Percentiles rank a stretch among this genome's conserved stretches.
These are phyloP conservation scores for carrot (Daucus carota) DNA, from an alignment of 129 eudicot species.

Conservation along the genomic window DH1_v3.0 NC_030383.2:40164001-40164500, in stretches of 20 bases:
- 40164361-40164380: too few species aligned
- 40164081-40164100: slow-evolving; percentile 32
- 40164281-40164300: background rate
- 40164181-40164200: background rate
- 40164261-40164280: background rate
- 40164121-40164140: too few species aligned
- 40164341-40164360: too few species aligned
- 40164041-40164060: slow-evolving; percentile 36
- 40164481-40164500: too few species aligned
- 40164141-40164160: too few species aligned
- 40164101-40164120: slow-evolving; percentile 30
- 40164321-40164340: too few species aligned
- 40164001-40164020: slow-evolving; percentile 57
- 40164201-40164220: background rate
- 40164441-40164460: too few species aligned
- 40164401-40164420: too few species aligned
- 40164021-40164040: slow-evolving; percentile 49
- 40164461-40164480: too few species aligned
- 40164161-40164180: background rate
- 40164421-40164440: too few species aligned
- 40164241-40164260: background rate
- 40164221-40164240: background rate
- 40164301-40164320: too few species aligned
- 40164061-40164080: slow-evolving; percentile 13
- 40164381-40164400: too few species aligned